Percentiles rank a stretch among this genome's conserved stretches.
phyloP scores from a whole-genome alignment of 2,329 filamentous ascomycete species.

The Clonostachys chloroleuca region DNA sequence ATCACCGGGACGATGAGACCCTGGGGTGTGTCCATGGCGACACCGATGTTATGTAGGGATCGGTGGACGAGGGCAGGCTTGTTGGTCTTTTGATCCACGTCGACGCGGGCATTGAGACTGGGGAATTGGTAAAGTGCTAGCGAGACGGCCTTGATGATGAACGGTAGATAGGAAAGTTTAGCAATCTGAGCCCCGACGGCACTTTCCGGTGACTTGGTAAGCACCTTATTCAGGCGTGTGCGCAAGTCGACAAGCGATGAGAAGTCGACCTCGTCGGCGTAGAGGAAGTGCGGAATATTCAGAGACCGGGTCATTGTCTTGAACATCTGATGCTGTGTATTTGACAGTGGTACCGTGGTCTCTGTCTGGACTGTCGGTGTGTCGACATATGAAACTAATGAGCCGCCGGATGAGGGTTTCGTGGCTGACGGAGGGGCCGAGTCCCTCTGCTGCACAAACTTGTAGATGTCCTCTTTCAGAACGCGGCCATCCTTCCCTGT shows the following conservation, averaged over 20 bases:
- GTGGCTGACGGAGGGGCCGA: slow-evolving; percentile 15
- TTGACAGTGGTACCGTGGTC: slow-evolving; percentile 64
- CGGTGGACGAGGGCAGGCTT: slow-evolving; percentile 78
- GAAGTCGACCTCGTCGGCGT: slow-evolving; percentile 85
- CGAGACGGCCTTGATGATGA: slow-evolving; percentile 94
- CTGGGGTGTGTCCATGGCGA: slow-evolving; percentile 89
- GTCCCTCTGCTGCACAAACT: slow-evolving; percentile 55
- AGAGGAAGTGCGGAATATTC: slow-evolving; percentile 90
- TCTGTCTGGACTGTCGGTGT: slow-evolving; percentile 52
- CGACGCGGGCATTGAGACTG: slow-evolving; percentile 81
- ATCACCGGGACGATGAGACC: slow-evolving; percentile 91
- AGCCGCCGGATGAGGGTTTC: slow-evolving; percentile 9
- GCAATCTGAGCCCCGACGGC: slow-evolving; percentile 29
- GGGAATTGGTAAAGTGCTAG: slow-evolving; percentile 78
- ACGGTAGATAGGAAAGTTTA: slow-evolving; percentile 86
- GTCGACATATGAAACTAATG: slow-evolving; percentile 7
- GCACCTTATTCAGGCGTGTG: slow-evolving; percentile 65
- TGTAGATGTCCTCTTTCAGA: slow-evolving; percentile 85
- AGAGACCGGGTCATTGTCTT: slow-evolving; percentile 94
- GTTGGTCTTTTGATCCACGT: slow-evolving; percentile 45
- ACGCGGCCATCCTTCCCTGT: slow-evolving; percentile 90
- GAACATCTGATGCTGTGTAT: slow-evolving; percentile 90
- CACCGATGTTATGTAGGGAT: slow-evolving; percentile 86
- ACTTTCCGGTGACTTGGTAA: slow-evolving; percentile 41
- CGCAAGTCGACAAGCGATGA: slow-evolving; percentile 70